Evolutionary conservation across 2,329 filamentous ascomycete species (phyloP), one percentile per base, ranked within the genome.

Genomic region (Ceratocystis diversiconidia): DNA sequence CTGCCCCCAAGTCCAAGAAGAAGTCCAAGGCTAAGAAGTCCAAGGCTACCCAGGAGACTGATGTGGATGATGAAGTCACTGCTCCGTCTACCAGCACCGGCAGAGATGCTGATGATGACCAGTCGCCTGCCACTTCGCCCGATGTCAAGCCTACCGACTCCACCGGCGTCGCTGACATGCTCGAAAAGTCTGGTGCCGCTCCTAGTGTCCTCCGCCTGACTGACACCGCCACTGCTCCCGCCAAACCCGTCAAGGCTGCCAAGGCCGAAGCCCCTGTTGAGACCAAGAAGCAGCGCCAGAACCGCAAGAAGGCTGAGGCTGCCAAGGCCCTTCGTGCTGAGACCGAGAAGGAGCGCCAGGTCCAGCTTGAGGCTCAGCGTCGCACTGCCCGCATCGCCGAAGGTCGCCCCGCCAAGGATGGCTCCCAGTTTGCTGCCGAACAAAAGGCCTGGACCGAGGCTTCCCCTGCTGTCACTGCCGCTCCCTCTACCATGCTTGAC

Each of bases 251-350:
- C 69, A 85, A 85, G 76, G 79, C 82, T 71, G 76, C 79, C 70
- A 84, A 86, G 77, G 78, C 80, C 50, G 79, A 83, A 69, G 85
- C 89, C 74, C 81, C 82, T 61, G 82, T 82, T 19, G 89, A 96
- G 79, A 88, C 87, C 22, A 96, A 96, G 87, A 96, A 96, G 80
- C 90, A 95, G 79, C 86, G 91, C 68, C 92, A 96, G 79, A 94
- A 96, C 78, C 84, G 87, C 70, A 85, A 88, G 79, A 96, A 96
- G 84, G 85, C 83, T 46, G 91, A 96, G 76, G 87, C 85, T 66
- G 85, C 85, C 72, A 94, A 90, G 80, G 79, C 80, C 36, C 80
- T 83, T 66, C 85, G 88, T 36, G 87, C 92, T 73, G 87, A 89
- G 71, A 84, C 87, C 0, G 92, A 96, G 77, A 83, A 85, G 72